Evolutionary conservation across 768 basidiomycete species (phyloP), one percentile per base, ranked within the genome.

Genomic region (Lentinus brumalis): DNA sequence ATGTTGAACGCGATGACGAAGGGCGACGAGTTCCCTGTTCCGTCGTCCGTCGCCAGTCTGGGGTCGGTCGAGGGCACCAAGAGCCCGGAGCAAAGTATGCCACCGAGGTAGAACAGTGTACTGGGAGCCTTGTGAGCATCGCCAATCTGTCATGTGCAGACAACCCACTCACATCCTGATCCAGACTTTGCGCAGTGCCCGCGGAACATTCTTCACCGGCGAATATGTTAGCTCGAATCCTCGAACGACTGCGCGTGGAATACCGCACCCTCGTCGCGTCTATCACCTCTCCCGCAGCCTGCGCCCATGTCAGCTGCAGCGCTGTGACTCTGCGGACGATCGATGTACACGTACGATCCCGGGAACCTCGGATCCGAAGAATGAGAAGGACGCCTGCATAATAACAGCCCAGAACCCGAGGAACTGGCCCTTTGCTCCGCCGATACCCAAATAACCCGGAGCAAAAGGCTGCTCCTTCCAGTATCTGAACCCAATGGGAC

Each of bases 1-100:
- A 66, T 58, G 39, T 66, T 60, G 56, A 77, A 73, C 0, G 81
- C 82, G 50, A 83, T 79, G 53, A 82, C 81, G 69, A 81, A 83
- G 11, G 82, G 76, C 42, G 77, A 76, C n/a, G 71, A 70, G 5
- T 69, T 58, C 54, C 76, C 76, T 50, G 74, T 76, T 51, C 68
- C 67, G 54, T 69, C 66, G 31, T 73, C 63, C 38, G 68, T 59
- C 35, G 67, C 60, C n/a, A 80, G 74, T 21, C 61, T 60, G 2
- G 70, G 64, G 64, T 79, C 69, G 66, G 76, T 75, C 29, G 71
- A 70, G 29, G 72, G 69, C 3, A 77, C 75, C 59, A 81, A 71
- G 26, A 82, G 68, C 44, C 79, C 79, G 52, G 80, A 78, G 62
- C 76, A 73, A 65, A 80, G 74, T 2, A 76, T 74, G 18, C 79